Conservation (phyloP, 306 rosid species). For the Oxytropis ochrocephala region DNA sequence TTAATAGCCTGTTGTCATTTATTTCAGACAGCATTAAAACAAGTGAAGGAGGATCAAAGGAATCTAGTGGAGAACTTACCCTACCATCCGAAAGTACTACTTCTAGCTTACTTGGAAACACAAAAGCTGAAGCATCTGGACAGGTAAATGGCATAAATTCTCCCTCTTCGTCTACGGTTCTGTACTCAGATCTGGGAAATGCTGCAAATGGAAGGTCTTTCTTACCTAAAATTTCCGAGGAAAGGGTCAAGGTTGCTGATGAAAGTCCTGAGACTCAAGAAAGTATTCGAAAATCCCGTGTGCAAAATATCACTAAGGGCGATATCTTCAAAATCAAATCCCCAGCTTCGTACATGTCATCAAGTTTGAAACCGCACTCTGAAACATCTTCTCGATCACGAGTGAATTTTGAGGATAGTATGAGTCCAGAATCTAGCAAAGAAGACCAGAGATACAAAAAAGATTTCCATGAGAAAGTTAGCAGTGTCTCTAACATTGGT, state of each 20-base stretch:
- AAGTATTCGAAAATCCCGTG: slow-evolving; percentile 19
- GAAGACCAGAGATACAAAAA: slow-evolving; percentile 10
- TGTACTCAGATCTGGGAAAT: slow-evolving; percentile 16
- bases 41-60: slow-evolving; percentile 19
- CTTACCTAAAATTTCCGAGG: slow-evolving; percentile 20
- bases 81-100: slow-evolving; percentile 22
- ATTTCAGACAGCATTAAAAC: slow-evolving; percentile 46
- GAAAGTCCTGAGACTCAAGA: slow-evolving; percentile 31
- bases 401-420: slow-evolving; percentile 24
- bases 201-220: slow-evolving; percentile 11
- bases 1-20: slow-evolving; percentile 23
- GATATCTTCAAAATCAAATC: slow-evolving; percentile 23
- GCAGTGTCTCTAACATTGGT: neutral
- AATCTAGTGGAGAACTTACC: slow-evolving; percentile 20
- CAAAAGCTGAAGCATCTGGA: slow-evolving; percentile 16
- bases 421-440: slow-evolving; percentile 19
- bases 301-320: slow-evolving; percentile 8
- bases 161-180: slow-evolving; percentile 18
- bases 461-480: slow-evolving; percentile 16
- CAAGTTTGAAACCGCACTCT: slow-evolving; percentile 8
- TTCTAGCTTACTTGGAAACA: slow-evolving; percentile 21
- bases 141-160: slow-evolving; percentile 27
- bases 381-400: slow-evolving; percentile 32
- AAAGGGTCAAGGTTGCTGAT: slow-evolving; percentile 22
- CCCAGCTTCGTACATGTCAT: slow-evolving; percentile 26